Evolutionary conservation across 176 grass and related monocot species (phyloP).

Genomic region (Aegilops umbellulata): DNA sequence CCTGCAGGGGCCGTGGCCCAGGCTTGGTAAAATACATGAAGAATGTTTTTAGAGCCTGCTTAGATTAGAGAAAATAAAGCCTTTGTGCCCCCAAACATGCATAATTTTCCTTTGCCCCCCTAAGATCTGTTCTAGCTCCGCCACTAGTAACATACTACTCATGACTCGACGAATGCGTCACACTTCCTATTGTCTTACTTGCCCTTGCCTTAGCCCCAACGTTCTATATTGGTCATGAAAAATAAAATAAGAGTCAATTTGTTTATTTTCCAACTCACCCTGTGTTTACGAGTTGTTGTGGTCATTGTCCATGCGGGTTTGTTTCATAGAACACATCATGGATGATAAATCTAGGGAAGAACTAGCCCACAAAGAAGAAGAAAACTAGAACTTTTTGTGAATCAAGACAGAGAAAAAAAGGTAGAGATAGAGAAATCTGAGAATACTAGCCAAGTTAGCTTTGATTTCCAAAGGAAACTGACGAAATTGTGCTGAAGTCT

Average conservation of each 20-base stretch:
- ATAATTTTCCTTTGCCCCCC: too few species aligned
- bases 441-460: not conserved
- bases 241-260: not conserved
- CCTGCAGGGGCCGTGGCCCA: too few species aligned
- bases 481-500: not conserved
- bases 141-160: not conserved
- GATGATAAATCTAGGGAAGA: not conserved
- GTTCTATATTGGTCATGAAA: not conserved
- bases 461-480: not conserved
- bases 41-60: too few species aligned
- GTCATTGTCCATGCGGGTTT: not conserved
- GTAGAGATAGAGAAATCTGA: not conserved
- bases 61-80: too few species aligned
- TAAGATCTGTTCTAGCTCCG: too few species aligned
- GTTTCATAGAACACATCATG: not conserved
- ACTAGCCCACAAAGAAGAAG: not conserved
- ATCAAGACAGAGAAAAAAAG: not conserved
- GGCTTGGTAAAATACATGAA: too few species aligned
- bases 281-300: not conserved
- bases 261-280: not conserved
- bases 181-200: not conserved
- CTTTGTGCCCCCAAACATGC: too few species aligned
- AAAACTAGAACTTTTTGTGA: not conserved
- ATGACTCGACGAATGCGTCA: not conserved
- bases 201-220: not conserved